Percentiles rank a stretch among this genome's conserved stretches.
Evolutionary conservation across 2,329 filamentous ascomycete genomes (phyloP).

Genomic region (Passalora sequoiae): DNA sequence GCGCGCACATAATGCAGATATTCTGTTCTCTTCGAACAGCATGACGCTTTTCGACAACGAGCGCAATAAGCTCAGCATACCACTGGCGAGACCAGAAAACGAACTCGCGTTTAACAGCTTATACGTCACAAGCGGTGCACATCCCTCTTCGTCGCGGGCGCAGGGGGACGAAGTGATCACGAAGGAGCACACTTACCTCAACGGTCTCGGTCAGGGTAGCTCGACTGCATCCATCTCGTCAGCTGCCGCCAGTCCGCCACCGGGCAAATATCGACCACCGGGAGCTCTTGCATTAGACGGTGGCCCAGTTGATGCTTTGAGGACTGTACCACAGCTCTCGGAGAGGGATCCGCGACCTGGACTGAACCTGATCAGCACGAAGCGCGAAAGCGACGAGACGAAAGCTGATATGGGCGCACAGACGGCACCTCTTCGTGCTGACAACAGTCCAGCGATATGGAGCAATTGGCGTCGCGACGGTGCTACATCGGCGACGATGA

Average conservation of each 20-base stretch:
- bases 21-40: conserved; percentile 86
- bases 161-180: conserved; percentile 1
- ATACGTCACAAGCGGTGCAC: conserved; percentile 49
- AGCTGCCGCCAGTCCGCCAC: conserved; percentile 26
- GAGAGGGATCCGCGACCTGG: conserved; percentile 24
- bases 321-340: conserved; percentile 21
- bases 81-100: conserved; percentile 87
- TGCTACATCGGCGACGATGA: conserved; percentile 12
- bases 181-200: conserved; percentile 27
- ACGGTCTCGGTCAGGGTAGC: conserved; percentile 31
- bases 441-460: conserved; percentile 41
- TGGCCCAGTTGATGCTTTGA: conserved; percentile 16
- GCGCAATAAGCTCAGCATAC: conserved; percentile 78
- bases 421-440: conserved; percentile 19
- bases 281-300: conserved; percentile 25
- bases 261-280: conserved; percentile 29
- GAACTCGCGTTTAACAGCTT: conserved; percentile 75
- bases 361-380: conserved; percentile 23
- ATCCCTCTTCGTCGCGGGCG: conserved; percentile 5
- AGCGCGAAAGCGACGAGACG: conserved; percentile 17
- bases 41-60: conserved; percentile 84
- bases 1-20: conserved; percentile 78
- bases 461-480: conserved; percentile 45
- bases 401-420: conserved; percentile 15
- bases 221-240: conserved; percentile 24